Evolutionary conservation across 768 basidiomycete species (phyloP).

Genomic region (Rhizopogon rudus): DNA sequence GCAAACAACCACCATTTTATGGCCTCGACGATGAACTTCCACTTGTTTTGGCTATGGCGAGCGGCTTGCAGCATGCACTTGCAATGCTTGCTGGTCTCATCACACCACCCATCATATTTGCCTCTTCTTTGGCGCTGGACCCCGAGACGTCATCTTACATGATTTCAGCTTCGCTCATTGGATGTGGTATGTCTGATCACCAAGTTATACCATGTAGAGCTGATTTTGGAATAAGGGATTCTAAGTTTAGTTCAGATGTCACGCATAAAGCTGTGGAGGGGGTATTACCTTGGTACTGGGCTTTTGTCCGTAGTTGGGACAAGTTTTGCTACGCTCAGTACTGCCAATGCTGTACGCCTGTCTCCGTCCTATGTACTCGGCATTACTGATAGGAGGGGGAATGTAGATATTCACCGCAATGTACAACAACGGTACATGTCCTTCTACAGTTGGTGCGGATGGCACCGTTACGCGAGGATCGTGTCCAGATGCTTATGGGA

Average conservation of each 20-base stretch:
- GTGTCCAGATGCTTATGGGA: constrained; percentile 81
- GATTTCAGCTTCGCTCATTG: constrained; percentile 77
- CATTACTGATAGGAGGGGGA: not conserved
- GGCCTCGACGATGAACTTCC: constrained; percentile 69
- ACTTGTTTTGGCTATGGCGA: constrained; percentile 64
- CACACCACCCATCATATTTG: constrained; percentile 80
- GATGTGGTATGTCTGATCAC: constrained; percentile 49
- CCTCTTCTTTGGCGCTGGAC: constrained; percentile 57
- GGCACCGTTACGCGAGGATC: constrained; percentile 54
- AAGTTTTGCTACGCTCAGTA: constrained; percentile 73
- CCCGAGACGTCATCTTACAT: constrained; percentile 61
- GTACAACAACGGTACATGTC: constrained; percentile 78
- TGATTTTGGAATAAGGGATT: constrained; percentile 46
- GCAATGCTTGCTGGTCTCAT: constrained; percentile 83
- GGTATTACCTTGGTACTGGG: constrained; percentile 76
- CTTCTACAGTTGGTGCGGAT: constrained; percentile 48
- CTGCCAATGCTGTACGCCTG: constrained; percentile 55
- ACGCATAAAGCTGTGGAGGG: constrained; percentile 50
- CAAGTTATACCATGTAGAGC: not conserved
- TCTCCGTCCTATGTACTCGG: not conserved
- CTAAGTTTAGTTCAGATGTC: constrained; percentile 79
- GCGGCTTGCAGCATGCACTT: constrained; percentile 71
- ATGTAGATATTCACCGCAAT: constrained; percentile 66
- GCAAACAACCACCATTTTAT: constrained; percentile 63
- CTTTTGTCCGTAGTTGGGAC: constrained; percentile 79